phyloP scores from a whole-genome alignment of 169 alveolate genomes.

The Eimeria acervulina region DNA sequence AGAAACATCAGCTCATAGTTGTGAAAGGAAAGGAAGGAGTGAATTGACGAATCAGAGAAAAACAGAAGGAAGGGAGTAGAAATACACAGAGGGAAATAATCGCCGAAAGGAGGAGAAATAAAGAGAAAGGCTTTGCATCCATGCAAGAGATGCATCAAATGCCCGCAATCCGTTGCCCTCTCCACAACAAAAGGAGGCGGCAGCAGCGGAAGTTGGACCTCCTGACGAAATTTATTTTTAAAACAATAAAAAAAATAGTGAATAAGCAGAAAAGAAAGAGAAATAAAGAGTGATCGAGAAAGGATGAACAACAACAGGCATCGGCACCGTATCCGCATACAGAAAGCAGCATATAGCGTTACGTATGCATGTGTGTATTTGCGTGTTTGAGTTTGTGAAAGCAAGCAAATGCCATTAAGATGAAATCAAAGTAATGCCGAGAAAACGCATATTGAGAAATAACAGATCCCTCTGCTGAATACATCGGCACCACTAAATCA shows the following conservation, averaged over 20 bases:
- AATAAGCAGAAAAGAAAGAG: no score
- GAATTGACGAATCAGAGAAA: background rate
- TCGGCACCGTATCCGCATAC: no score
- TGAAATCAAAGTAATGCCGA: background rate
- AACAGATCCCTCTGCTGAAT: background rate
- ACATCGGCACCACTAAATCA: background rate
- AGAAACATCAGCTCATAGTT: background rate
- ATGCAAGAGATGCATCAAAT: background rate
- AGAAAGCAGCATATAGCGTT: no score
- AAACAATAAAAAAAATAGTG: no score
- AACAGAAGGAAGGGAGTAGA: background rate
- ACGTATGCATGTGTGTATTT: no score
- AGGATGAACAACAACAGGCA: background rate
- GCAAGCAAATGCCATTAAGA: background rate
- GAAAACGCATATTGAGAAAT: background rate
- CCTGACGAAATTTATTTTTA: no score
- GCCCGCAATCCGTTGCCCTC: background rate
- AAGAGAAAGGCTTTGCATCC: background rate
- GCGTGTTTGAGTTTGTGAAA: background rate
- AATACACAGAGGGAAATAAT: background rate
- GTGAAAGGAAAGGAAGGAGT: background rate
- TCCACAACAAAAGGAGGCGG: background rate
- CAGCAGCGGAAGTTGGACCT: no score
- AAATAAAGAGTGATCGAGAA: background rate
- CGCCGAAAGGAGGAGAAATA: background rate